phyloP scores from a whole-genome alignment of 345 rosid genomes.

The Syzygium grande region DNA sequence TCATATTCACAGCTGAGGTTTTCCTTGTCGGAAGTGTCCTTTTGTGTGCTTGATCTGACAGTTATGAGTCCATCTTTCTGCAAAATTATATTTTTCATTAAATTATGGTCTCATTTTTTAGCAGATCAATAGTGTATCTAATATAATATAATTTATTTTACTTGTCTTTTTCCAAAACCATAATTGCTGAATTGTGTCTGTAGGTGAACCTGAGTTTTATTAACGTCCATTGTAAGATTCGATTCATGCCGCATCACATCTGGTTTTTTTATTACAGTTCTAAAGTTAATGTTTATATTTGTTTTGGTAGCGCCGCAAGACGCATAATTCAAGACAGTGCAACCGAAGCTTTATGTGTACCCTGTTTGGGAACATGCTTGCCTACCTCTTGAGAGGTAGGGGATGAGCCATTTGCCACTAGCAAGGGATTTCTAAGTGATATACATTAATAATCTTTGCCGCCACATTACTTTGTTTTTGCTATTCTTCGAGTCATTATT shows the following conservation, averaged over 20 bases:
- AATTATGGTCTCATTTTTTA: neutral
- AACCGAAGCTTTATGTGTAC: constrained; percentile 23
- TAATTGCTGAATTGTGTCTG: neutral
- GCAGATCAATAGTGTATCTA: neutral
- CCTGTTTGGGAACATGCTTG: constrained; percentile 41
- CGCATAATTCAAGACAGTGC: constrained; percentile 29
- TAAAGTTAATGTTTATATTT: constrained; percentile 11
- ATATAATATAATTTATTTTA: neutral
- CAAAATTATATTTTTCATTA: neutral
- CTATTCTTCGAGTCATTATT: neutral
- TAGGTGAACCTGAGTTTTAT: neutral
- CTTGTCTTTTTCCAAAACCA: neutral
- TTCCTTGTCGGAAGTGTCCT: neutral
- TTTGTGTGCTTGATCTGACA: neutral
- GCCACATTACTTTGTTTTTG: neutral
- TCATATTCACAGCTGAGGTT: neutral
- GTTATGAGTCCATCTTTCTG: neutral
- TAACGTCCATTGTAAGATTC: neutral
- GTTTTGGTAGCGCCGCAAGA: constrained; percentile 26
- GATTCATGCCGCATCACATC: neutral
- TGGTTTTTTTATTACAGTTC: neutral
- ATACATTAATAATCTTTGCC: neutral
- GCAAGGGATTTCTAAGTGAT: neutral
- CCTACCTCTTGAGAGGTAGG: constrained; percentile 48
- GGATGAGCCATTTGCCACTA: neutral